A percentile compares a stretch with the other conserved stretches of the same genome.
phyloP scores from a whole-genome alignment of 2,329 filamentous ascomycete genomes.

The Beauveria rudraprayagi region DNA sequence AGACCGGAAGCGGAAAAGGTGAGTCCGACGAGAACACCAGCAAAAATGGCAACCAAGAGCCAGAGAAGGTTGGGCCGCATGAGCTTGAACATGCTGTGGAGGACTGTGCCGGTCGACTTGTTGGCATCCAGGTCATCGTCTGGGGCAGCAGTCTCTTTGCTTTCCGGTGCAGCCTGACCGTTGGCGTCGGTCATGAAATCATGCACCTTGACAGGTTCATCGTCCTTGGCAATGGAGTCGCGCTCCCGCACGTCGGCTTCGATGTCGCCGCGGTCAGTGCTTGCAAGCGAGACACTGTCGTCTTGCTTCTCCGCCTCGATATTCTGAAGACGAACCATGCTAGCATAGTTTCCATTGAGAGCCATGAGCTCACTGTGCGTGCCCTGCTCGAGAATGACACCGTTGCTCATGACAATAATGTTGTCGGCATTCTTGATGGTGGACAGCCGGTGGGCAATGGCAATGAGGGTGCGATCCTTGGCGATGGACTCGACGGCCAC shows the following conservation, averaged over 20 bases:
- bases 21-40: slow-evolving; percentile 46
- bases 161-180: slow-evolving; percentile 31
- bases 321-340: slow-evolving; percentile 40
- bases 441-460: slow-evolving; percentile 55
- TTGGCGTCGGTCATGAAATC: slow-evolving; percentile 20
- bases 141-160: slow-evolving; percentile 20
- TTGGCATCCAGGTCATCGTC: slow-evolving; percentile 29
- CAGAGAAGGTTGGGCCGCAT: slow-evolving; percentile 31
- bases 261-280: slow-evolving; percentile 26
- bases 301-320: slow-evolving; percentile 24
- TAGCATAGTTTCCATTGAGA: slow-evolving; percentile 41
- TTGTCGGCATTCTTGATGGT: slow-evolving; percentile 57
- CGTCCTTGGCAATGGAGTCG: slow-evolving; percentile 30
- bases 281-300: slow-evolving; percentile 23
- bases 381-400: slow-evolving; percentile 54
- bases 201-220: slow-evolving; percentile 28
- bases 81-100: slow-evolving; percentile 29
- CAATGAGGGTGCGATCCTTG: slow-evolving; percentile 53
- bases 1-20: slow-evolving; percentile 47
- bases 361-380: slow-evolving; percentile 52
- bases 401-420: slow-evolving; percentile 57
- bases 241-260: slow-evolving; percentile 32
- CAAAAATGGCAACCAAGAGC: slow-evolving; percentile 32
- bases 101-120: slow-evolving; percentile 31
- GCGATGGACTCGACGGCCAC: slow-evolving; percentile 36